A percentile compares a stretch with the other conserved stretches of the same genome.
Conservation (phyloP, 169 alveolate species). For the Plasmodium vinckei region DNA sequence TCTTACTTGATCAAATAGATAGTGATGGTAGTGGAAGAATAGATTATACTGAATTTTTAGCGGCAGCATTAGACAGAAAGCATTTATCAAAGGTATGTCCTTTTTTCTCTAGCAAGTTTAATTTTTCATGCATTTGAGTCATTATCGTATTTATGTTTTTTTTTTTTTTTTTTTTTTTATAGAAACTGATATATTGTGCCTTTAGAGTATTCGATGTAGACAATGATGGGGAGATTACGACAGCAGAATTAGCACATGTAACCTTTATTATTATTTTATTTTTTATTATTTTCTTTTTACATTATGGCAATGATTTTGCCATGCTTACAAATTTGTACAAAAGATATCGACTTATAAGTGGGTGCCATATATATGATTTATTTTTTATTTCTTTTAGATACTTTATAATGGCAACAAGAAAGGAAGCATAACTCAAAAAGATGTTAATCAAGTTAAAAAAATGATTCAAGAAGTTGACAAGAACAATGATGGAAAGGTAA, state of each 20-base stretch:
- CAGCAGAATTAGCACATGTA: slow-evolving; percentile 83
- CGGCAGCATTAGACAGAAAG: slow-evolving; percentile 85
- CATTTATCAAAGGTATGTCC: slow-evolving; percentile 41
- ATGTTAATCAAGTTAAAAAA: slow-evolving; percentile 73
- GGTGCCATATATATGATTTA: background rate
- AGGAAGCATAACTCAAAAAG: slow-evolving; percentile 69
- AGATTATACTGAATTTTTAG: slow-evolving; percentile 88
- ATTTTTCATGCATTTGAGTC: background rate
- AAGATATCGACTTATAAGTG: background rate
- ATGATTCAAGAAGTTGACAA: slow-evolving; percentile 82
- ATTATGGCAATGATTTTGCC: too few species aligned
- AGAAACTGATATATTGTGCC: slow-evolving; percentile 83
- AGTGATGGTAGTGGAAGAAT: slow-evolving; percentile 91
- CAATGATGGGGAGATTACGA: slow-evolving; percentile 87
- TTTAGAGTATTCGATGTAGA: slow-evolving; percentile 87
- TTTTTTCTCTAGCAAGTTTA: background rate
- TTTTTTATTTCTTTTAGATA: slow-evolving; percentile 27
- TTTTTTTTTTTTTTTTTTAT: slow-evolving; percentile 18
- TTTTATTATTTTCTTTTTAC: slow-evolving; percentile 32
- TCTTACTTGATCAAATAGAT: slow-evolving; percentile 88
- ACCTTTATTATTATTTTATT: slow-evolving; percentile 17
- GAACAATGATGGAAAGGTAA: slow-evolving; percentile 79
- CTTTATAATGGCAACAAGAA: slow-evolving; percentile 75
- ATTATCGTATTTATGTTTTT: background rate
- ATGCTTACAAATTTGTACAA: too few species aligned